Evolutionary conservation across 2,329 filamentous ascomycete species (phyloP).

Genomic region (Colletotrichum cordylinicola): DNA sequence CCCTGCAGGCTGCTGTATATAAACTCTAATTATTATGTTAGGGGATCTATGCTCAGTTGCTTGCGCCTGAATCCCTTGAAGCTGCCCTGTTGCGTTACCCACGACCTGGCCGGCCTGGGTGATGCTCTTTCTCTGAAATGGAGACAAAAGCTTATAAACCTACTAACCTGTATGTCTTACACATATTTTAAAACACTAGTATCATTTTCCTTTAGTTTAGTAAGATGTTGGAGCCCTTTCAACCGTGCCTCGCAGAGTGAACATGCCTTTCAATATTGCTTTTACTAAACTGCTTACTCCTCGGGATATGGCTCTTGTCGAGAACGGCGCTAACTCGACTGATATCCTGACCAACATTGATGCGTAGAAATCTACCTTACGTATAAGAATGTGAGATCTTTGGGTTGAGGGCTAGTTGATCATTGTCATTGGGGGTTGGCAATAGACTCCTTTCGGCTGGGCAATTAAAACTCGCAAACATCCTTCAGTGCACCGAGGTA

Average conservation of each 20-base stretch:
- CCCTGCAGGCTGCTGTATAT: no score
- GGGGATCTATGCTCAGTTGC: not conserved
- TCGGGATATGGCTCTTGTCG: not conserved
- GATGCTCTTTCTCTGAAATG: not conserved
- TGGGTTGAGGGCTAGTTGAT: not conserved
- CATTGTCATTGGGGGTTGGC: no score
- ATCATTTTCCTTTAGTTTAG: not conserved
- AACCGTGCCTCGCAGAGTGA: not conserved
- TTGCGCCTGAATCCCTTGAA: not conserved
- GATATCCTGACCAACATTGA: not conserved
- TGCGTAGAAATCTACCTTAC: not conserved
- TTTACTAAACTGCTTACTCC: not conserved
- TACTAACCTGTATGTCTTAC: not conserved
- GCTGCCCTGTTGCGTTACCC: not conserved
- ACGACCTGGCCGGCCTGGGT: not conserved
- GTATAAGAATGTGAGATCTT: not conserved
- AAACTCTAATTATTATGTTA: not conserved
- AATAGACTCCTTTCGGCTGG: no score
- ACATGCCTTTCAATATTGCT: not conserved
- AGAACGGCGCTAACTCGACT: not conserved
- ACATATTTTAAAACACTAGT: not conserved
- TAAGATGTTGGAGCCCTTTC: not conserved
- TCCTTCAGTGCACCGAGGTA: not conserved
- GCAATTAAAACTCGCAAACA: no score
- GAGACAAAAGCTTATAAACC: not conserved